Evolutionary conservation across 2,329 filamentous ascomycete species (phyloP), one percentile per base, ranked within the genome.

Genomic region (Alternaria postmessia): DNA sequence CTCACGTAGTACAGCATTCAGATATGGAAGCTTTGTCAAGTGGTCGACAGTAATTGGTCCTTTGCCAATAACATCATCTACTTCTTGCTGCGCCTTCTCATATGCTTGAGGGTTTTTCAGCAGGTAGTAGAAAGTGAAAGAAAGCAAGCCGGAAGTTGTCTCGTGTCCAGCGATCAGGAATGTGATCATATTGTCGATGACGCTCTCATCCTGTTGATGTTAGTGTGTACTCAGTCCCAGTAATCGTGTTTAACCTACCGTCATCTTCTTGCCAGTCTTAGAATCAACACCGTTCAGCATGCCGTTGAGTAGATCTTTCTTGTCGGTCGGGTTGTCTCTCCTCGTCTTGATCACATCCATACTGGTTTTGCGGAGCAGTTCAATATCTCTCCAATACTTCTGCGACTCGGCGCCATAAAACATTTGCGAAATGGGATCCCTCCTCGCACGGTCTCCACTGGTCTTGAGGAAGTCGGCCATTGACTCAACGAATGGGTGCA

Each of bases 131-230:
- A 88, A 82, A 8, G 79, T 77, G 7, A 81, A 81, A 0, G 77
- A 79, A 7, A 79, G 60, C 2, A 78, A 57, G 4, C 76, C 76
- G 12, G 77, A 78, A 4, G 77, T 79, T 1, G 76, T 78, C 76
- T 80, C 62, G 75, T 79, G 61, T 4, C 72, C 70, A 38, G 67
- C 85, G 70, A 68, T 88, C 41, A 90, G 84, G 81, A 91, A 90
- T 3, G 85, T 85, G 54, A 91, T 86, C 65, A 92, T 87, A 73
- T 92, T 89, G 74, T 91, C 87, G 48, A 89, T 83, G 49, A 91
- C 84, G 60, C 86, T 85, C 9, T 85, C 84, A 5, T 90, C 85
- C 24, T 26, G 24, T 26, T 26, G 24, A 26, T 26, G 24, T 26
- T 7, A 26, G 24, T 7, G 7, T 26, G 24, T 7, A 7, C 24